These are phyloP conservation scores for Sphaerulina musiva DNA, from an alignment of 2,329 filamentous ascomycete species.

Conservation along the genomic window DNA sequence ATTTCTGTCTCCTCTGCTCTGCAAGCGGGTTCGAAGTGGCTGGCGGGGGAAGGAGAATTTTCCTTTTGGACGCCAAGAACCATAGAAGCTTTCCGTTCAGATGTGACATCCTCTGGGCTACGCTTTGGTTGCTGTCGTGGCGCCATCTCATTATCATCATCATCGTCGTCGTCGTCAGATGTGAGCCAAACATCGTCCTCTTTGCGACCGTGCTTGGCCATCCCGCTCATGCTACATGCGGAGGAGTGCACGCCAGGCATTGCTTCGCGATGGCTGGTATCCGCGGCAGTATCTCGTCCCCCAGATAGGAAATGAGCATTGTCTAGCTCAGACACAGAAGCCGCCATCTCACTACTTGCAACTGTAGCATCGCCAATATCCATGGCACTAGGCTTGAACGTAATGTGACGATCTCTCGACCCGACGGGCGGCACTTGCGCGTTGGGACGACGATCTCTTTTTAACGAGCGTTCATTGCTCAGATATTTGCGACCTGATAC, in stretches of 20 bases:
- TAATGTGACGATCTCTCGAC: conserved; percentile 14
- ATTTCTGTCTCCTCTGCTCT: conserved; percentile 20
- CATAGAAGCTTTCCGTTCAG: no score
- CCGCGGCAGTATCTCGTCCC: neutral
- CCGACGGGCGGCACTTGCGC: conserved; percentile 9
- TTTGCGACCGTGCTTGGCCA: neutral
- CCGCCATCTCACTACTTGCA: conserved; percentile 3
- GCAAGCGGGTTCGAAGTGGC: neutral
- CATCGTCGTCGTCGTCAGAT: conserved; percentile 17
- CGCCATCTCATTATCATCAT: conserved; percentile 9
- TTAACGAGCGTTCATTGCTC: neutral
- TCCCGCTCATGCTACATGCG: neutral
- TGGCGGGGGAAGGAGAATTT: no score
- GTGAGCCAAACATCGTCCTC: conserved; percentile 30
- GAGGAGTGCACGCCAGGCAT: neutral
- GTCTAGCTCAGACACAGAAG: neutral
- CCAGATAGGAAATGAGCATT: conserved; percentile 14
- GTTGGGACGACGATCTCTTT: neutral
- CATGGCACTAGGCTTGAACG: conserved; percentile 10
- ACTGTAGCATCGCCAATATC: conserved; percentile 10
- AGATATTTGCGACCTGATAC: neutral
- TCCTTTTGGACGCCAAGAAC: no score
- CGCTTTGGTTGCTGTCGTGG: conserved; percentile 1
- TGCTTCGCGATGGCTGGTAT: neutral
- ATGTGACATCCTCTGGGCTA: neutral